Base-by-base conservation (phyloP, 2,329 filamentous ascomycete species). In the Emydomyces testavorans region DNA sequence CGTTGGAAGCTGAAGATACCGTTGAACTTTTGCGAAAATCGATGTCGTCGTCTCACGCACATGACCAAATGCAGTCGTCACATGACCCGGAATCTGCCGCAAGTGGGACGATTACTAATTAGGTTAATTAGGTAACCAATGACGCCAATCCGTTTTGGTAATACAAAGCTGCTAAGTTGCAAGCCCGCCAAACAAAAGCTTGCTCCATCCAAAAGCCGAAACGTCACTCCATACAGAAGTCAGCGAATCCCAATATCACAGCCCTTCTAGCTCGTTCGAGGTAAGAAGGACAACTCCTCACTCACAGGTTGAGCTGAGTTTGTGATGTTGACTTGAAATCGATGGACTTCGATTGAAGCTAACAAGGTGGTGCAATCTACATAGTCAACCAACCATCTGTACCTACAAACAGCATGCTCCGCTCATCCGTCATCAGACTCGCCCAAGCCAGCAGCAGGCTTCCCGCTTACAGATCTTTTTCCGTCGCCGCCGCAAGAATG, bases 401-500 rank as follows among this genome's bases (percentile, higher is more conserved):
- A 41, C 52, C 26, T 24, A 18, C 6, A 4, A 21, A 50, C 21
- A 61, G 75, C 54, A 88, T 89, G 83, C 75, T 85, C 62, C 80
- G 82, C 64, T 78, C 80, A 63, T 68, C 75, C 57, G 65, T 80
- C 61, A 65, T 80, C 60, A 77, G 77, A 67, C 67, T 72, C 59
- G 71, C 75, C 63, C 73, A 78, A 59, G 69, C 76, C 57, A 69
- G 67, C 57, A 69, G 67, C 61, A 67, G 73, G 59, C 60, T 70
- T 53, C 59, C 71, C 53, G 60, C 69, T 53, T 66, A 62, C 62
- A 72, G 75, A 55, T 74, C 79, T 57, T 83, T 87, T 71, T 74
- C 79, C 53, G 78, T 75, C 55, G 76, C 80, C 50, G 66, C 73
- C 56, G 73, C 77, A 62, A 75, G 65, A 56, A 83, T 86, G 78